Evolutionary conservation across 305 asterid species (phyloP).

Genomic region (Fraxinus nigra): DNA sequence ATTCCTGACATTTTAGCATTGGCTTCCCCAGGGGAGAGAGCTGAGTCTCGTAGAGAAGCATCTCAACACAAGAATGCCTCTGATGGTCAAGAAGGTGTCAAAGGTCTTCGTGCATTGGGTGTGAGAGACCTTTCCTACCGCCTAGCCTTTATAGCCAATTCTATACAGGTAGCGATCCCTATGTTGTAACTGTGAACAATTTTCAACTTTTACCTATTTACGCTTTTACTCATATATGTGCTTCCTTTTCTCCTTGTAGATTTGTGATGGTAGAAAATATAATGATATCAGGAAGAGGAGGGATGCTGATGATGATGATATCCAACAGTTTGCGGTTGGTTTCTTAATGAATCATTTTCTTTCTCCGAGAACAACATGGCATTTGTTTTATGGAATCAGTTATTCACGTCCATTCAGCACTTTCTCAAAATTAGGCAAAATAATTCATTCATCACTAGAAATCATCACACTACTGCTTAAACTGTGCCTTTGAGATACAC

Average conservation of each 20-base stretch:
- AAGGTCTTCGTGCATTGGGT: slow-evolving; percentile 91
- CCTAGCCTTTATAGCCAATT: slow-evolving; percentile 93
- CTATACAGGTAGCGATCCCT: slow-evolving; percentile 73
- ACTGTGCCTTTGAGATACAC: not conserved
- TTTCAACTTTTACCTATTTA: not conserved
- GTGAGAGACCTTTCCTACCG: slow-evolving; percentile 97
- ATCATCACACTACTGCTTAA: not conserved
- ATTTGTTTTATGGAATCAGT: not conserved
- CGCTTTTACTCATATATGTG: slow-evolving; percentile 2
- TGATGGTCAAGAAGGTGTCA: slow-evolving; percentile 78
- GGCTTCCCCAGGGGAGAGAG: slow-evolving; percentile 93
- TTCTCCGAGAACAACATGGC: not conserved
- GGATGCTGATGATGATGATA: slow-evolving; percentile 76
- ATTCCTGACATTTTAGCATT: slow-evolving; percentile 85
- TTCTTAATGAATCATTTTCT: slow-evolving; percentile 6
- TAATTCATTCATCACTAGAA: not conserved
- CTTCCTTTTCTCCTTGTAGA: slow-evolving; percentile 38
- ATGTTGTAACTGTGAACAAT: not conserved
- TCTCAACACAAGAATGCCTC: slow-evolving; percentile 64
- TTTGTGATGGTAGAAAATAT: slow-evolving; percentile 79
- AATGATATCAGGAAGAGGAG: slow-evolving; percentile 65
- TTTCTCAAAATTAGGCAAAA: not conserved
- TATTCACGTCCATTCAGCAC: not conserved
- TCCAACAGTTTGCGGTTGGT: slow-evolving; percentile 63
- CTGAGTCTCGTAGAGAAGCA: slow-evolving; percentile 80